phyloP scores from a whole-genome alignment of 1,139 yeast species.

The Scheffersomyces parashehatae region DNA sequence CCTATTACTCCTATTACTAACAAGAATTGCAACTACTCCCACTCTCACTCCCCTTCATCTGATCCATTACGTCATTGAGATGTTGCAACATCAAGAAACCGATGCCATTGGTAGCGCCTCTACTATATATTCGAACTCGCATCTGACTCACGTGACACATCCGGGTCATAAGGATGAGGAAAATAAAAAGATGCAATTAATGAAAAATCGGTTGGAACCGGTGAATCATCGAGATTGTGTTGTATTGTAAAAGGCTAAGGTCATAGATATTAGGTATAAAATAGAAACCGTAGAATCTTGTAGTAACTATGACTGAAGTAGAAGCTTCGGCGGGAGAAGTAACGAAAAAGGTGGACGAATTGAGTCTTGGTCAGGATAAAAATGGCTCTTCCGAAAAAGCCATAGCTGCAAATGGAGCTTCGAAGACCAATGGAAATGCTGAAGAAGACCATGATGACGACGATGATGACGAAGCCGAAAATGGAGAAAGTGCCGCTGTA shows the following conservation, averaged over 20 bases:
- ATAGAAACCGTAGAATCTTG: background rate
- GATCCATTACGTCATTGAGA: too few species aligned
- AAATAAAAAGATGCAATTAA: background rate
- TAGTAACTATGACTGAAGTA: conserved; percentile 4
- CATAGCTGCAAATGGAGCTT: background rate
- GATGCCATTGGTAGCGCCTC: too few species aligned
- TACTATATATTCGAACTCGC: too few species aligned
- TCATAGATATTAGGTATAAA: conserved; percentile 1
- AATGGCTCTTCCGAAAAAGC: background rate
- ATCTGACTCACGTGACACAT: too few species aligned
- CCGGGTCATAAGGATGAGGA: background rate
- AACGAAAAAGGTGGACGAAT: conserved; percentile 7
- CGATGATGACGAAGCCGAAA: conserved; percentile 22
- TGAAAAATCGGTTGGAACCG: background rate
- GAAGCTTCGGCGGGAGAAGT: conserved; percentile 8
- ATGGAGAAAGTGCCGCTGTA: conserved; percentile 14
- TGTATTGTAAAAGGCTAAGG: background rate
- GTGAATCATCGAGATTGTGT: conserved; percentile 1
- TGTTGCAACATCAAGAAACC: too few species aligned
- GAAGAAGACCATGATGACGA: conserved; percentile 37
- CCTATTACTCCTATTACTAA: too few species aligned
- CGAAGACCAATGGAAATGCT: conserved; percentile 20
- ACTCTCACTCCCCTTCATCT: too few species aligned
- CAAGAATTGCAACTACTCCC: too few species aligned
- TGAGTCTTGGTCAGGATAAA: background rate